These are phyloP conservation scores for Xylaria flabelliformis DNA, from an alignment of 495 filamentous ascomycete genomes.

Conservation along the genomic window DNA sequence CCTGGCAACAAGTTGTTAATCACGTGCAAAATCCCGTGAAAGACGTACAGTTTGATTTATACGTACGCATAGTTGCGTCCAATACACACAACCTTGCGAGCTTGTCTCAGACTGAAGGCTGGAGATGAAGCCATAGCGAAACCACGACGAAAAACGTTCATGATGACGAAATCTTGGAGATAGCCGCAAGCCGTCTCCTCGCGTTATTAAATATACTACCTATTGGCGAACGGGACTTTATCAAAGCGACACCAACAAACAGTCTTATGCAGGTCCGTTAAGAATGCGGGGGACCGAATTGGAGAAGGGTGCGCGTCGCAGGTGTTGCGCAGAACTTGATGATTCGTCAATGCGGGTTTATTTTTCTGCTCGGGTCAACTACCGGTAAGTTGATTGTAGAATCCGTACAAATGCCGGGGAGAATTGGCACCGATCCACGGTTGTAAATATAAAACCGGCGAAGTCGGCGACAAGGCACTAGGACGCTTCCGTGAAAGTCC, in stretches of 20 bases:
- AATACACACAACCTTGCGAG: slow-evolving; percentile 93
- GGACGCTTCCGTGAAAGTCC: slow-evolving; percentile 14
- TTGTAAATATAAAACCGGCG: slow-evolving; percentile 15
- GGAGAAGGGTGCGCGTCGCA: slow-evolving; percentile 22
- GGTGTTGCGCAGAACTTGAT: slow-evolving; percentile 5
- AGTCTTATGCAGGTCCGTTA: not conserved
- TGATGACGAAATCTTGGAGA: slow-evolving; percentile 29
- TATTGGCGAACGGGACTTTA: not conserved
- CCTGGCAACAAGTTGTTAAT: slow-evolving; percentile 52
- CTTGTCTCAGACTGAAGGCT: slow-evolving; percentile 55
- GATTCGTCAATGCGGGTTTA: slow-evolving; percentile 28
- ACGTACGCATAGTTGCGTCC: slow-evolving; percentile 96
- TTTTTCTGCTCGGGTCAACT: slow-evolving; percentile 21
- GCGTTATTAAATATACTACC: slow-evolving; percentile 10
- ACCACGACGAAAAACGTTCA: slow-evolving; percentile 51
- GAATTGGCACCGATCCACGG: slow-evolving; percentile 14
- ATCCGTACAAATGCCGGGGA: not conserved
- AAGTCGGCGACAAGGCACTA: slow-evolving; percentile 12
- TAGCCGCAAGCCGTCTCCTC: not conserved
- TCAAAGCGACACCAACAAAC: not conserved
- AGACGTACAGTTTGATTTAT: slow-evolving; percentile 22
- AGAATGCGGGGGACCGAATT: slow-evolving; percentile 21
- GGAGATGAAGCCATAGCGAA: slow-evolving; percentile 64
- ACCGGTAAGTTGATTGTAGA: slow-evolving; percentile 6
- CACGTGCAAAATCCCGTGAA: not conserved